Evolutionary conservation across 371 early-diverging fungal genomes (phyloP).

Genomic region (Mortierella sp.): DNA sequence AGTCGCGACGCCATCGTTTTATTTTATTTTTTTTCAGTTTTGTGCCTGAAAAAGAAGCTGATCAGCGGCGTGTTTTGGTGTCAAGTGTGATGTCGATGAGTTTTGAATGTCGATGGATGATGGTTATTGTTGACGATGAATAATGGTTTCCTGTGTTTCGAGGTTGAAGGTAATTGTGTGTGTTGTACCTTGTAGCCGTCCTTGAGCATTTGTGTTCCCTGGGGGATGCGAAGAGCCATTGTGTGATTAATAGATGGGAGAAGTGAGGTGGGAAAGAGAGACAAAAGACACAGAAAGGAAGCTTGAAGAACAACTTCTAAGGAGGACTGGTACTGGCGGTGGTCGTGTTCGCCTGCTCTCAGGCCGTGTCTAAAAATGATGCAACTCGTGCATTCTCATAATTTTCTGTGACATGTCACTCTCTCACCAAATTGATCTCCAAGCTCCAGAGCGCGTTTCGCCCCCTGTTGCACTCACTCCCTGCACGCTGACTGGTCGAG

Average conservation of each 20-base stretch:
- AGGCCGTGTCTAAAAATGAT: too few species aligned
- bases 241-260: constrained; percentile 11
- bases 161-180: background rate
- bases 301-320: constrained; percentile 56
- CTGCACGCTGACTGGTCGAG: constrained; percentile 1
- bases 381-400: background rate
- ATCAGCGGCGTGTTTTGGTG: constrained; percentile 4
- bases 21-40: background rate
- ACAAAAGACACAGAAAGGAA: constrained; percentile 31
- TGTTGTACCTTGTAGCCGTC: constrained; percentile 93
- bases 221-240: constrained; percentile 96
- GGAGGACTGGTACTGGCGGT: too few species aligned
- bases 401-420: background rate
- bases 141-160: background rate
- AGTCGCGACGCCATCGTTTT: background rate
- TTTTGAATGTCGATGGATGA: background rate
- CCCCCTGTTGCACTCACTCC: too few species aligned
- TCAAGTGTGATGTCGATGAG: background rate
- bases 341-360: too few species aligned
- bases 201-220: constrained; percentile 94
- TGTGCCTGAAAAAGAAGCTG: constrained; percentile 7
- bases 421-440: constrained; percentile 19
- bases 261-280: constrained; percentile 8
- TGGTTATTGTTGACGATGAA: background rate
- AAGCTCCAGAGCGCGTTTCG: constrained; percentile 21